phyloP scores from a whole-genome alignment of 306 rosid species.

The Quillaja saponaria region DNA sequence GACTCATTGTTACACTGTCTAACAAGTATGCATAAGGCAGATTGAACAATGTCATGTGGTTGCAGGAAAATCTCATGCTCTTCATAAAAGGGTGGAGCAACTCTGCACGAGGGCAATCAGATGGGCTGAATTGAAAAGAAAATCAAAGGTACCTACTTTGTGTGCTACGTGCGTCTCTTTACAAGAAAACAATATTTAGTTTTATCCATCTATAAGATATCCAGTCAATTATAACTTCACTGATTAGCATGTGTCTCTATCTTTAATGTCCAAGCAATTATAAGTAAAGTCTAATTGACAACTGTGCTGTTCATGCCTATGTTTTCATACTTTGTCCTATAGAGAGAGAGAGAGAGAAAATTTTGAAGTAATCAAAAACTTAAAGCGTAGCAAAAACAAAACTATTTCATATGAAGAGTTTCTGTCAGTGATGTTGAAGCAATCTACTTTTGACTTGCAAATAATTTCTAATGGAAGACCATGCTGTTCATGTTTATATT shows the following conservation, averaged over 20 bases:
- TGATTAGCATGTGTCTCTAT: no score
- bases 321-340: no score
- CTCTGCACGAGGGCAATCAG: slow-evolving; percentile 63
- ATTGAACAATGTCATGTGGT: slow-evolving; percentile 14
- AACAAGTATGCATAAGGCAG: not conserved
- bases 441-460: slow-evolving; percentile 7
- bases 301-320: no score
- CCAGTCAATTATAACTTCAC: no score
- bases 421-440: not conserved
- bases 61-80: slow-evolving; percentile 69
- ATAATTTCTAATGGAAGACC: slow-evolving; percentile 7
- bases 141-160: slow-evolving; percentile 44
- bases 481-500: slow-evolving; percentile 7
- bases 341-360: no score
- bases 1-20: no score
- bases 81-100: slow-evolving; percentile 65
- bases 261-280: no score
- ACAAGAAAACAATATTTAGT: not conserved
- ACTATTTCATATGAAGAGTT: no score
- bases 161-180: not conserved
- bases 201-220: no score
- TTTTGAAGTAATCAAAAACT: no score
- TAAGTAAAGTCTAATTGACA: no score
- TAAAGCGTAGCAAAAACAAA: no score
- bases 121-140: slow-evolving; percentile 60